A percentile compares a stretch with the other conserved stretches of the same genome.
Evolutionary conservation across 1,139 yeast genomes (phyloP).

Genomic region (Pichia sp.): DNA sequence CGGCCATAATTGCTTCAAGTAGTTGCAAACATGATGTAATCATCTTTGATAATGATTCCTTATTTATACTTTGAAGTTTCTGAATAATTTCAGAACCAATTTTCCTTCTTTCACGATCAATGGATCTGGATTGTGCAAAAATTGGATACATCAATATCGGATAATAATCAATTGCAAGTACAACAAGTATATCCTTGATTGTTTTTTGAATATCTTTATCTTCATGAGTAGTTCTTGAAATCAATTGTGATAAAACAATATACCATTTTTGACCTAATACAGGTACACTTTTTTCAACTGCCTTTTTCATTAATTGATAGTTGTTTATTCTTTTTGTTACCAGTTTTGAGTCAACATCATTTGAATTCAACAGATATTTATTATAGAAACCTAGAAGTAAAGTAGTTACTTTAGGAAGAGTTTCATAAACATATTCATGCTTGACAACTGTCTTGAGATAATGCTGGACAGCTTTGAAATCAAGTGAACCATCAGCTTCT

Average conservation of each 20-base stretch:
- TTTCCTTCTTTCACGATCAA: conserved; percentile 48
- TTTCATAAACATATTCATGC: conserved; percentile 44
- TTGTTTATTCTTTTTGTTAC: conserved; percentile 7
- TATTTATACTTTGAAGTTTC: conserved; percentile 22
- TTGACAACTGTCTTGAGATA: conserved; percentile 62
- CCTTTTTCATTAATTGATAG: conserved; percentile 10
- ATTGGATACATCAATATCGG: conserved; percentile 81
- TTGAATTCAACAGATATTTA: conserved; percentile 32
- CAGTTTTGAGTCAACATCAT: conserved; percentile 42
- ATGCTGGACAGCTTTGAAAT: conserved; percentile 53
- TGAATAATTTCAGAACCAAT: conserved; percentile 43
- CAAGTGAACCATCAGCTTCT: conserved; percentile 51
- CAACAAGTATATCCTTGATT: conserved; percentile 49
- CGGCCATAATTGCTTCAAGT: conserved; percentile 26
- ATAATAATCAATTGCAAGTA: conserved; percentile 62
- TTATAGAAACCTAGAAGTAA: conserved; percentile 86
- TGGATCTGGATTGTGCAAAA: conserved; percentile 65
- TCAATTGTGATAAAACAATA: conserved; percentile 75
- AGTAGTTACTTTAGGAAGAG: conserved; percentile 81
- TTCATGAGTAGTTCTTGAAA: conserved; percentile 69
- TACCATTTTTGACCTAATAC: conserved; percentile 71
- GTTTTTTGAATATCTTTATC: conserved; percentile 51
- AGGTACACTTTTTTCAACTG: conserved; percentile 25
- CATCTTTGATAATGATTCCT: conserved; percentile 2
- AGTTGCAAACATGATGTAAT: conserved; percentile 18